Evolutionary conservation across 2,329 filamentous ascomycete species (phyloP).

Genomic region (Fusarium sp.): DNA sequence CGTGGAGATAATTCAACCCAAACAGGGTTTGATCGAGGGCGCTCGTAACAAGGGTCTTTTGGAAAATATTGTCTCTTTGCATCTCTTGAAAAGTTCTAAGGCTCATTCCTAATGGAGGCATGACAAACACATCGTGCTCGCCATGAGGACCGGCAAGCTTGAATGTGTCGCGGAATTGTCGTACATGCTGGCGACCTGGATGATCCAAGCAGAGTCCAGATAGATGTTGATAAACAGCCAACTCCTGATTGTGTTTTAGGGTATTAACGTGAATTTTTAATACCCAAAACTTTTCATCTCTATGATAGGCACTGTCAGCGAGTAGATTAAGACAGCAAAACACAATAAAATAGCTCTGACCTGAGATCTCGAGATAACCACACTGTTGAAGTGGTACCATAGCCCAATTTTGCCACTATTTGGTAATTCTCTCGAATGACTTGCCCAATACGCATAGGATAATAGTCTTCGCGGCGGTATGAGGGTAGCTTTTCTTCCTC

Average conservation of each 20-base stretch:
- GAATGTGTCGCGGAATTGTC: slow-evolving; percentile 54
- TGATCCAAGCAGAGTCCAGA: slow-evolving; percentile 43
- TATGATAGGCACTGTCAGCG: slow-evolving; percentile 11
- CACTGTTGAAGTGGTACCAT: slow-evolving; percentile 56
- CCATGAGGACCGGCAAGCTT: slow-evolving; percentile 49
- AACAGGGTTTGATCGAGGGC: slow-evolving; percentile 44
- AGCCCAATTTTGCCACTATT: slow-evolving; percentile 58
- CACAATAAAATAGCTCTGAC: slow-evolving; percentile 8
- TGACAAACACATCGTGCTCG: slow-evolving; percentile 52
- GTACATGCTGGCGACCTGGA: slow-evolving; percentile 49
- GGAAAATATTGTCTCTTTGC: slow-evolving; percentile 45
- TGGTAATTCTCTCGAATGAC: slow-evolving; percentile 52
- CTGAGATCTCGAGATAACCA: slow-evolving; percentile 57
- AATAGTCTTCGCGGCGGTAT: slow-evolving; percentile 50
- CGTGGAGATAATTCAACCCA: slow-evolving; percentile 46
- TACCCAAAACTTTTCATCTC: slow-evolving; percentile 45
- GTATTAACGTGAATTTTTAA: slow-evolving; percentile 53
- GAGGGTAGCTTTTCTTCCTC: slow-evolving; percentile 48
- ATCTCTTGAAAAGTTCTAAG: slow-evolving; percentile 52
- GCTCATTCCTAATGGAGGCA: slow-evolving; percentile 55
- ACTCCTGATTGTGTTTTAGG: slow-evolving; percentile 48
- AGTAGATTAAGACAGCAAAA: neutral
- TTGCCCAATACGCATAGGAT: slow-evolving; percentile 54
- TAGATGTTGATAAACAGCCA: slow-evolving; percentile 49
- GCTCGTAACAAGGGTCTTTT: slow-evolving; percentile 43